These are phyloP conservation scores for Pyrenula aspistea DNA, from an alignment of 495 filamentous ascomycete genomes.

Conservation along the genomic window DNA sequence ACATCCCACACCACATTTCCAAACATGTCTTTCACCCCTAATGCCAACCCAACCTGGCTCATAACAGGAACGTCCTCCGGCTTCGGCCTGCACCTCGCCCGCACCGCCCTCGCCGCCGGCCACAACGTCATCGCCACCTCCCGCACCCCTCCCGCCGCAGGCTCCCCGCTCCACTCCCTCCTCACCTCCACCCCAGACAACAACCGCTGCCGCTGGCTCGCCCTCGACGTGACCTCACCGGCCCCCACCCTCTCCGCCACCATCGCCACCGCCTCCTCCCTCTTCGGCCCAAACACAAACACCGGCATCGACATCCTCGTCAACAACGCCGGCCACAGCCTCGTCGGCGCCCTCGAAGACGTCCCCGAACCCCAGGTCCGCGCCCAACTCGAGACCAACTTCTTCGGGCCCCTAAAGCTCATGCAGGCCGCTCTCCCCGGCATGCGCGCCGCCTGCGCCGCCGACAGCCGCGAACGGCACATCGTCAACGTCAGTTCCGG, in stretches of 20 bases:
- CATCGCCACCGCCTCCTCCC: conserved; percentile 19
- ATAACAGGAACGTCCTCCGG: conserved; percentile 38
- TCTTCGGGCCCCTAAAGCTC: conserved; percentile 35
- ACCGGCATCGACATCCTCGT: conserved; percentile 38
- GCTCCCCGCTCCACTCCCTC: conserved; percentile 19
- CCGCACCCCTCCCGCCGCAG: conserved; percentile 24
- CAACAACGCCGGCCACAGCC: conserved; percentile 38
- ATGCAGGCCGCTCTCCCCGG: conserved; percentile 35
- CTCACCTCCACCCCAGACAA: conserved; percentile 18
- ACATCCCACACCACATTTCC: too few relatives aligned
- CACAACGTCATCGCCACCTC: conserved; percentile 42
- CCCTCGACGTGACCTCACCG: conserved; percentile 24
- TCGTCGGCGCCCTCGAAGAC: conserved; percentile 15
- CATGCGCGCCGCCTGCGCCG: conserved; percentile 18
- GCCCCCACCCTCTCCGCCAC: conserved; percentile 14
- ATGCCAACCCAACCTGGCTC: conserved; percentile 28
- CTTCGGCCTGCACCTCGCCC: conserved; percentile 28
- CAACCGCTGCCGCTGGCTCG: conserved; percentile 7
- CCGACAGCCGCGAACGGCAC: conserved; percentile 17
- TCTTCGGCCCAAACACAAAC: too few relatives aligned
- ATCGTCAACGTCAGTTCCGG: conserved; percentile 39
- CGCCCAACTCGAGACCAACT: conserved; percentile 30
- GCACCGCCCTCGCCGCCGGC: conserved; percentile 29
- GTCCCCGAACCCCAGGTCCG: conserved; percentile 17
- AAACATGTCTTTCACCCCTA: too few relatives aligned